Base-by-base conservation (phyloP, 2,329 filamentous ascomycete genomes). In the Fusarium buharicum region DNA sequence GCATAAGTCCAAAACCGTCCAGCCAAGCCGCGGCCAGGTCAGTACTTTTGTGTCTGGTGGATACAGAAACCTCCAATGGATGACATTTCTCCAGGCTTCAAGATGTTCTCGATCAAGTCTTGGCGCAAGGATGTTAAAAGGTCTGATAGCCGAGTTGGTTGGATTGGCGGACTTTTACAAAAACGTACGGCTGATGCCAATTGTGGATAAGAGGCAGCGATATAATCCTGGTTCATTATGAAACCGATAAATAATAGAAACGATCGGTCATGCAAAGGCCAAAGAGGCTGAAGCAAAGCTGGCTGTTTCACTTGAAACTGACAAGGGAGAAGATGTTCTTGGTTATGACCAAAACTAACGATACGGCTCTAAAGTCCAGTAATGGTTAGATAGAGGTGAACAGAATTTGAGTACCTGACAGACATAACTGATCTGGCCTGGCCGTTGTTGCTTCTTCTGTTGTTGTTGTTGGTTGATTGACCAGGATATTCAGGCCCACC, bases 121-220 rank as follows among this genome's bases (percentile, higher is more conserved):
- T 50, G 48, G 27, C 40, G 11, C n/a, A 34, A 52, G 52, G 39
- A 53, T 61, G 45, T 60, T 58, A 48, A 56, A 53, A 36, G 47
- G 44, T 48, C 44, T 37, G 50, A 27, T 33, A 49, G 50, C 39
- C 40, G 34, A 31, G 28, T 24, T 39, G 44, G 18, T 46, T 17
- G 41, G 48, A 61, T 63, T 59, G 57, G 61, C 43, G 66, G 64
- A 36, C 14, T 59, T 58, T 60, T 46, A 45, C 16, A 47, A 31
- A 8, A 31, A 33, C 24, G 31, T 38, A 36, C n/a, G 34, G 50
- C 17, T 55, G 37, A 45, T 30, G 24, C 36, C 24, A 43, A 30
- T 36, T 33, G 40, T 50, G 46, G 54, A 24, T 34, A 56, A 55
- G 55, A 55, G 46, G 20, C 5, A 28, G 20, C 12, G 20, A 20